These are phyloP conservation scores for Phylloporus rhodoxanthus DNA, from an alignment of 768 basidiomycete species.

Conservation along the genomic window DNA sequence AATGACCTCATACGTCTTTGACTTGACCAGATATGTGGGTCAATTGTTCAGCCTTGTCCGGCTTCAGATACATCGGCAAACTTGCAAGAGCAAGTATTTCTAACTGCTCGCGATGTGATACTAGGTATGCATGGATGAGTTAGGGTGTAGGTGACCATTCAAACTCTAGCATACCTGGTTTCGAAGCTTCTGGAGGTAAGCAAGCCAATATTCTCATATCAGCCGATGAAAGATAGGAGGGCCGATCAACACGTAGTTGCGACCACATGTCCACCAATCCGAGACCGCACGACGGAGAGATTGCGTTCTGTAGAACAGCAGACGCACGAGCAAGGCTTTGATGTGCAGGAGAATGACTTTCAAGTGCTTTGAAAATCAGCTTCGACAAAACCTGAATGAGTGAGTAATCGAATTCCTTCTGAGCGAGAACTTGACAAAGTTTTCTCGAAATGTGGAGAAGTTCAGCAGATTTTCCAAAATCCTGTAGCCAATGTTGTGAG, in stretches of 20 bases:
- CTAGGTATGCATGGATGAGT: conserved; percentile 6
- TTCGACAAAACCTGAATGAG: conserved; percentile 52
- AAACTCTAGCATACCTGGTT: conserved; percentile 10
- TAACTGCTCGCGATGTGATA: conserved; percentile 20
- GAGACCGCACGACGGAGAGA: conserved; percentile 63
- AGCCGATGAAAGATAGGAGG: conserved; percentile 10
- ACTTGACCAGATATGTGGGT: conserved; percentile 16
- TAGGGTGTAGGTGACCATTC: not conserved
- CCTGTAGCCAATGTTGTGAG: conserved; percentile 18
- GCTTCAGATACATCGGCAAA: conserved; percentile 13
- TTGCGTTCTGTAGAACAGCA: conserved; percentile 38
- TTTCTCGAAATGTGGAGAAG: conserved; percentile 37
- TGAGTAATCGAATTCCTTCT: conserved; percentile 57
- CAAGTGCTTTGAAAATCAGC: conserved; percentile 45
- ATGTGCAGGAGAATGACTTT: conserved; percentile 32
- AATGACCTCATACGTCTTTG: conserved; percentile 16
- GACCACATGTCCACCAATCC: conserved; percentile 73
- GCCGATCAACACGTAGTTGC: conserved; percentile 28
- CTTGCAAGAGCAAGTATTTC: conserved; percentile 21
- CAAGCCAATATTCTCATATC: conserved; percentile 18
- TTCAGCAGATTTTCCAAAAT: conserved; percentile 31
- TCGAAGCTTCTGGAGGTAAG: not conserved
- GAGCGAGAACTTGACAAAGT: conserved; percentile 39
- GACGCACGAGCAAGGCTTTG: conserved; percentile 28
- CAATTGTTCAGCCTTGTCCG: conserved; percentile 5